Percentiles rank a stretch among this genome's conserved stretches.
Evolutionary conservation across 352 stramenopile genomes (phyloP).

Genomic region (Phytophthora boehmeriae): DNA sequence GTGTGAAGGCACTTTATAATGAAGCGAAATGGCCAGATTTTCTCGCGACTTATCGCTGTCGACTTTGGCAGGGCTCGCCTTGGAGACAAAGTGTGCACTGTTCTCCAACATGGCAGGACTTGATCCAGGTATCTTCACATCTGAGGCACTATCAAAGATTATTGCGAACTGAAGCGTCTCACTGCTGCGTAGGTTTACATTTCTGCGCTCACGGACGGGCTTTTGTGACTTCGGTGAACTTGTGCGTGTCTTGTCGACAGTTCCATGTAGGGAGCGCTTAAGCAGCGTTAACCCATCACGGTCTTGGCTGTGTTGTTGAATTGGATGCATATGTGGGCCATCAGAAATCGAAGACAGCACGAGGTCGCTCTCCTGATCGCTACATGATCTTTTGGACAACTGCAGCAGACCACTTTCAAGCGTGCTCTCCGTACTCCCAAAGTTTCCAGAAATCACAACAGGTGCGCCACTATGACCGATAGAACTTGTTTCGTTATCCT

Average conservation of each 20-base stretch:
- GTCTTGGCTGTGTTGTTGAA: background rate
- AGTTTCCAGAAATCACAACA: background rate
- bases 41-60: background rate
- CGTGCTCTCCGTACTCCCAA: background rate
- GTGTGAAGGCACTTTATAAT: constrained; percentile 30
- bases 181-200: background rate
- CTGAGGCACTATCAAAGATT: constrained; percentile 24
- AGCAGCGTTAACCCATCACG: background rate
- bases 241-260: background rate
- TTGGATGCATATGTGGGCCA: too few relatives aligned
- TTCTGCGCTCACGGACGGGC: background rate
- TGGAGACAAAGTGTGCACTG: too few relatives aligned
- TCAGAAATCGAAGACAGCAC: constrained; percentile 17
- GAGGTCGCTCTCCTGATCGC: constrained; percentile 7
- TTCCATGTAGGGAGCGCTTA: background rate
- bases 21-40: constrained; percentile 11
- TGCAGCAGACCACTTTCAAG: constrained; percentile 4
- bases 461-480: background rate
- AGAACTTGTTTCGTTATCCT: constrained; percentile 1
- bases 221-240: background rate
- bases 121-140: background rate
- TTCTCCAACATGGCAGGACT: too few relatives aligned
- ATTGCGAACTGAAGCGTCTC: constrained; percentile 30
- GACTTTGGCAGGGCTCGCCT: background rate
- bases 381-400: constrained; percentile 12